Evolutionary conservation across 1,284 basidiomycete genomes (phyloP), one percentile per base, ranked within the genome.

Genomic region (Cryptococcus sp.): DNA sequence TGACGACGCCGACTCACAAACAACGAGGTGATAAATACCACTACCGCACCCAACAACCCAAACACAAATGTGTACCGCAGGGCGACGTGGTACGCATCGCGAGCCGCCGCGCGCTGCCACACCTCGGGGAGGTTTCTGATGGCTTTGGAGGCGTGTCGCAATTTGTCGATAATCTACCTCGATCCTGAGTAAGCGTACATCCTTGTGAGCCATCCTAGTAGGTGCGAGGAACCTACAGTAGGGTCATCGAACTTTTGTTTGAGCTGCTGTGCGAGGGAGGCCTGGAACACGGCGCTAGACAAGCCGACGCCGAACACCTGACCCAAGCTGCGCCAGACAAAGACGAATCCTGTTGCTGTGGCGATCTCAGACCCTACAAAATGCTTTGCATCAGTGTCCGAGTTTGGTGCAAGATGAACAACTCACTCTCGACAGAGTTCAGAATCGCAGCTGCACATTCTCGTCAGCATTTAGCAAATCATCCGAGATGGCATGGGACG

Each of bases 241-340:
- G 57, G 53, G 13, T 49, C 54, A 3, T 57, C 38, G 47, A 68
- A 65, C 7, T 63, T 43, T 15, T 46, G 49, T 8, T 43, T 18
- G 6, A 70, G 58, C 46, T 68, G 52, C 5, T 12, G 18, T 2
- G 55, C 40, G 4, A 68, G 53, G 1, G 64, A 60, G 8, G 47
- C 48, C 53, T 69, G 68, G 50, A 66, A 62, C 15, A 66, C 62
- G 2, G 68, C 68, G 20, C 66, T 65, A 2, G 64, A 64, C 13
- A 66, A 52, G 18, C 63, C 68, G 1, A 70, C 66, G 8, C 66
- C 66, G 43, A 66, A 63, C 1, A 70, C 63, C 48, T 68, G 68
- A 1, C 68, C 68, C 9, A 66, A 46, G n/a, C 53, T 57, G 12
- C 68, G 60, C 52, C 60, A 70, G 23, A 70, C 61, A 35, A 65